Evolutionary conservation across 805 yeast species (phyloP), one percentile per base, ranked within the genome.

Genomic region (Saturnispora sanitii): DNA sequence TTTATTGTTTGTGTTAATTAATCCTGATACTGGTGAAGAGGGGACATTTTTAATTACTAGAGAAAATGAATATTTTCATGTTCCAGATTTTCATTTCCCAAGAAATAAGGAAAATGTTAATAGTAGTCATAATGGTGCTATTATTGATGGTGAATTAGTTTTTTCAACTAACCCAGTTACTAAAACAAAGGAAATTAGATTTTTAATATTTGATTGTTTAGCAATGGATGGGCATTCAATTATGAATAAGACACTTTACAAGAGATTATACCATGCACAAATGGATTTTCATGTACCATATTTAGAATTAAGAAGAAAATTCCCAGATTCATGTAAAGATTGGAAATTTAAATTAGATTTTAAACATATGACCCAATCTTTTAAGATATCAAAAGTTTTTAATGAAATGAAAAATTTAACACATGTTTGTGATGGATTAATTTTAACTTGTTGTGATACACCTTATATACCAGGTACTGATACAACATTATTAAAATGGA

Each of bases 141-240:
- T 92, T 6, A 71, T 92, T 6, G 99, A 92, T 61, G 99, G 99
- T 3, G 99, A 92, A 62, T 69, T 92, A 39, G 96, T 92, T 3
- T 61, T 77, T 49, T 87, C 84, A 48, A 69, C 64, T 9, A 72
- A 72, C 45, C 75, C 76, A 6, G 52, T 57, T 9, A 73, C 73
- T 1, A 71, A 70, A 19, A 68, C 74, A 6, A 77, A 74, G 50
- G 88, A 83, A 52, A 61, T 82, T 44, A 71, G 94, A 52, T 92
- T 77, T 57, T 67, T 92, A 41, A 85, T 88, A 66, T 92, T 94
- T 60, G 99, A 92, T 57, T 83, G 96, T 51, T 66, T 92, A 41
- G 85, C 90, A 0, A 69, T 86, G 49, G 87, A 90, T 58, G 88
- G 87, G 41, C 71, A 74, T 46, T 67, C 75, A 36, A 70, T 90